These are phyloP conservation scores for Berkeleyomyces basicola DNA, from an alignment of 2,329 filamentous ascomycete species.

Conservation along the genomic window DNA sequence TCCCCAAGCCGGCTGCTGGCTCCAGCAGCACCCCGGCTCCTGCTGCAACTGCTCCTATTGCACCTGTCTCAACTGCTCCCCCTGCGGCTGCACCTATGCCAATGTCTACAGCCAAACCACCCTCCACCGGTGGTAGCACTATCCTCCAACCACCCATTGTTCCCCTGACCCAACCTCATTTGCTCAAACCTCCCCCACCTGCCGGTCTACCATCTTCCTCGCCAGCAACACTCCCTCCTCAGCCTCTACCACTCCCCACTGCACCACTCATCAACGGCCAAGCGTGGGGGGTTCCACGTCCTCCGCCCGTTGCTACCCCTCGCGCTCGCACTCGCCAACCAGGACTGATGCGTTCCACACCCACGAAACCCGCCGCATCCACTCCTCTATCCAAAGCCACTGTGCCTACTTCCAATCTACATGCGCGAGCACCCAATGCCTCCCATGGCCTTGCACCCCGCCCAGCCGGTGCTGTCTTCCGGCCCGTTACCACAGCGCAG, in stretches of 20 bases:
- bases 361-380: neutral
- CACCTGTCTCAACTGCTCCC: neutral
- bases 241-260: neutral
- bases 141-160: constrained; percentile 7
- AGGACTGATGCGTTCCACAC: neutral
- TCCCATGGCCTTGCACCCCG: neutral
- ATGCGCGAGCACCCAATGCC: neutral
- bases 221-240: neutral
- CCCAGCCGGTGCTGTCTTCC: neutral
- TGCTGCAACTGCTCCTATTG: neutral
- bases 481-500: neutral
- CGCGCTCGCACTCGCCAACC: constrained; percentile 1
- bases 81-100: neutral
- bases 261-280: constrained; percentile 6
- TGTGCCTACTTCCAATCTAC: neutral
- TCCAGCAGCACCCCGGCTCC: neutral
- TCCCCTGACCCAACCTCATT: constrained; percentile 6
- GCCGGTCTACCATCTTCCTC: constrained; percentile 3
- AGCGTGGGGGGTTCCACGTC: constrained; percentile 10
- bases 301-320: neutral
- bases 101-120: neutral
- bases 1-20: neutral
- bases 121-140: neutral
- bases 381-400: neutral
- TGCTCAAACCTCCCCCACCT: constrained; percentile 8